Evolutionary conservation across 1,284 basidiomycete genomes (phyloP).

Genomic region (Cystobasidium slooffiae): DNA sequence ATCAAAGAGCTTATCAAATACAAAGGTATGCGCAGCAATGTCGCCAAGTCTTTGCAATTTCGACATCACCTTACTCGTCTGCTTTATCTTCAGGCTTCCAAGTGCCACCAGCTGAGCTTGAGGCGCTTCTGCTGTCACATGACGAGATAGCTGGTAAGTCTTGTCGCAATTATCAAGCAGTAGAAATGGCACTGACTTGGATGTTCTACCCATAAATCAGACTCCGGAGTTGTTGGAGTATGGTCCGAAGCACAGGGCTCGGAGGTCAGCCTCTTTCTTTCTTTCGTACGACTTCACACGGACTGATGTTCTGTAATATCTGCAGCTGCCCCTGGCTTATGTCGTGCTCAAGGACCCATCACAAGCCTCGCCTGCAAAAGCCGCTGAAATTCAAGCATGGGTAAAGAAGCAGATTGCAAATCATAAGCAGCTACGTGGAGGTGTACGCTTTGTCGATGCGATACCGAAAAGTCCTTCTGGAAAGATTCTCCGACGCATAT

Average conservation of each 20-base stretch:
- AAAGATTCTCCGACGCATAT: conserved; percentile 48
- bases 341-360: conserved; percentile 49
- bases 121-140: conserved; percentile 28
- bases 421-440: conserved; percentile 57
- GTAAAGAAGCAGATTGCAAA: conserved; percentile 54
- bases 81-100: conserved; percentile 40
- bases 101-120: conserved; percentile 45
- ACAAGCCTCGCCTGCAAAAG: conserved; percentile 47
- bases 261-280: conserved; percentile 6
- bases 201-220: conserved; percentile 37
- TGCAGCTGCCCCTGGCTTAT: conserved; percentile 50
- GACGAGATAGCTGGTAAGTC: conserved; percentile 15
- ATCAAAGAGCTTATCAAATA: conserved; percentile 51
- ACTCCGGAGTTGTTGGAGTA: conserved; percentile 51
- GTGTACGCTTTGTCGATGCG: conserved; percentile 48
- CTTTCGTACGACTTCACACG: not conserved
- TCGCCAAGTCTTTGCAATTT: conserved; percentile 37
- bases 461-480: conserved; percentile 50
- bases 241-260: conserved; percentile 43
- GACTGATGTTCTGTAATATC: not conserved
- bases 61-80: conserved; percentile 3
- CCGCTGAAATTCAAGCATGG: conserved; percentile 53
- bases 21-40: conserved; percentile 39
- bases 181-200: conserved; percentile 41
- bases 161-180: conserved; percentile 42